Evolutionary conservation across 2,329 filamentous ascomycete genomes (phyloP).

Genomic region (Pezicula rhizophila): DNA sequence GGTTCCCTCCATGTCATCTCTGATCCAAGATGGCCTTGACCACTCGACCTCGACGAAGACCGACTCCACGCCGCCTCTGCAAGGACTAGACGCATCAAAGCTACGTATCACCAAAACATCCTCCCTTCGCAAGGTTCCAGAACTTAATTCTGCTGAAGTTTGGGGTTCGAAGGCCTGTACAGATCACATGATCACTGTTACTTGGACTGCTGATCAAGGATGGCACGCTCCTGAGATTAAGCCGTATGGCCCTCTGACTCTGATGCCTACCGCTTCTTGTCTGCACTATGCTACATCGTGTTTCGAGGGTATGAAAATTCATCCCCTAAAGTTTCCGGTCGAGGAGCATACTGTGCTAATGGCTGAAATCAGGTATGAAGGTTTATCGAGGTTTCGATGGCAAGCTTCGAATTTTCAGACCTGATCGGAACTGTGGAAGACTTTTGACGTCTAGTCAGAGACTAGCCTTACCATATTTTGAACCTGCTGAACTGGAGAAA

Average conservation of each 20-base stretch:
- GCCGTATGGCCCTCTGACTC: constrained; percentile 69
- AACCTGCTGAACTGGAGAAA: constrained; percentile 65
- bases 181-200: constrained; percentile 79
- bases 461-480: constrained; percentile 69
- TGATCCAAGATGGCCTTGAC: too few relatives aligned
- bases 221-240: constrained; percentile 70
- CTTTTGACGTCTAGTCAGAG: constrained; percentile 52
- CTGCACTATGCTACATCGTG: constrained; percentile 87
- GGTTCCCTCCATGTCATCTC: too few relatives aligned
- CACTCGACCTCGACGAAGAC: constrained; percentile 3
- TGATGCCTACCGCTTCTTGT: constrained; percentile 75
- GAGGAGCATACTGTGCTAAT: background rate
- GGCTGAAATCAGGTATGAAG: constrained; percentile 46
- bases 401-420: constrained; percentile 57
- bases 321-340: too few relatives aligned
- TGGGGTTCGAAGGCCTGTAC: constrained; percentile 41
- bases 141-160: constrained; percentile 14
- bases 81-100: constrained; percentile 52
- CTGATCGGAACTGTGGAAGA: constrained; percentile 45
- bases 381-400: constrained; percentile 69
- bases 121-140: constrained; percentile 42
- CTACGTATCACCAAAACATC: constrained; percentile 46
- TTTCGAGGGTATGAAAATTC: constrained; percentile 62
- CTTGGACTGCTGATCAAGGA: constrained; percentile 59
- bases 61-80: constrained; percentile 5